Evolutionary conservation across 2,329 filamentous ascomycete species (phyloP).

Genomic region (Penicillium brevicompactum): DNA sequence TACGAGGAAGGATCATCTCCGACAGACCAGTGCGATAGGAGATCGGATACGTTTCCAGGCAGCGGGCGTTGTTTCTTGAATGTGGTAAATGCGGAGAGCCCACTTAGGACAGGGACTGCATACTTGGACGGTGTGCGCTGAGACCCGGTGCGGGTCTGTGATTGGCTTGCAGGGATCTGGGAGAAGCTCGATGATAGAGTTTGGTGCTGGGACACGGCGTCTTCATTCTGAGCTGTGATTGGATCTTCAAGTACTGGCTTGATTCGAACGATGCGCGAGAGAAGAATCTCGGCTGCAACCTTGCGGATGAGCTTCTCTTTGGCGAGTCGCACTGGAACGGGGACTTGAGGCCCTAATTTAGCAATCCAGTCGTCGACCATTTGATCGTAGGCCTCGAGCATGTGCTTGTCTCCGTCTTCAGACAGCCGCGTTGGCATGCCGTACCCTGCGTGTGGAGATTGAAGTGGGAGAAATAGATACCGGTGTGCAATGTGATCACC

Average conservation of each 20-base stretch:
- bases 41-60: slow-evolving; percentile 26
- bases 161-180: slow-evolving; percentile 4
- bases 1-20: slow-evolving; percentile 37
- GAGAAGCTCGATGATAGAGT: slow-evolving; percentile 4
- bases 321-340: slow-evolving; percentile 38
- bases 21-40: slow-evolving; percentile 41
- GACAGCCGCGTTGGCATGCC: slow-evolving; percentile 6
- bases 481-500: slow-evolving; percentile 9
- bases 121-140: slow-evolving; percentile 1
- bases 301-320: slow-evolving; percentile 43
- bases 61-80: slow-evolving; percentile 25
- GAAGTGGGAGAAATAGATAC: slow-evolving; percentile 25
- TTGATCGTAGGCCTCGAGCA: slow-evolving; percentile 37
- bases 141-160: not conserved
- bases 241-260: not conserved
- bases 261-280: slow-evolving; percentile 34
- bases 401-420: slow-evolving; percentile 16
- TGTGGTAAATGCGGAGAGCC: slow-evolving; percentile 33
- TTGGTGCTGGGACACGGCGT: slow-evolving; percentile 3
- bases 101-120: slow-evolving; percentile 13
- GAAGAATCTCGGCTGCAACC: slow-evolving; percentile 38
- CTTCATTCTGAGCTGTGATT: not conserved
- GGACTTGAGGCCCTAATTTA: slow-evolving; percentile 33
- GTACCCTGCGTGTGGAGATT: slow-evolving; percentile 15
- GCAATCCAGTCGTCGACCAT: slow-evolving; percentile 42